Evolutionary conservation across 1,139 yeast genomes (phyloP).

Genomic region (Candida dubliniensis): DNA sequence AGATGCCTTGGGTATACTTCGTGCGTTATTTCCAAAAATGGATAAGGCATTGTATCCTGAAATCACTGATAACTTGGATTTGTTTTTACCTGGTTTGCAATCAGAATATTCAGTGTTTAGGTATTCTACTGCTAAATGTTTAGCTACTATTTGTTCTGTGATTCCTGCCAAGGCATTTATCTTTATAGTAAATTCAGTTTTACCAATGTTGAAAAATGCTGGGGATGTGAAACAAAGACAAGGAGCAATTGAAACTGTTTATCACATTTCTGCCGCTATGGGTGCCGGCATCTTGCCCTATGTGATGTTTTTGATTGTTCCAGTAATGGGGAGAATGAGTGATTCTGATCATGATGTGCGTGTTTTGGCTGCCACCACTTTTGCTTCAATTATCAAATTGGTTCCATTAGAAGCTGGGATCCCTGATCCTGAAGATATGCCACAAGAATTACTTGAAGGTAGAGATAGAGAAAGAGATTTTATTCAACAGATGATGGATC

Average conservation of each 20-base stretch:
- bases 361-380: slow-evolving; percentile 88
- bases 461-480: slow-evolving; percentile 94
- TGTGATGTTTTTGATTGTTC: slow-evolving; percentile 92
- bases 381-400: slow-evolving; percentile 91
- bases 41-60: slow-evolving; percentile 49
- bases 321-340: slow-evolving; percentile 97
- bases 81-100: slow-evolving; percentile 61
- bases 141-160: slow-evolving; percentile 78
- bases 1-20: slow-evolving; percentile 80
- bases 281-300: slow-evolving; percentile 89
- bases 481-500: slow-evolving; percentile 97
- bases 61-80: slow-evolving; percentile 47
- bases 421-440: slow-evolving; percentile 93
- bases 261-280: slow-evolving; percentile 83
- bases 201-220: slow-evolving; percentile 83
- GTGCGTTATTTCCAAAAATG: slow-evolving; percentile 71
- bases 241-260: slow-evolving; percentile 91
- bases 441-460: slow-evolving; percentile 77
- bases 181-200: slow-evolving; percentile 68
- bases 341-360: slow-evolving; percentile 91
- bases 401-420: slow-evolving; percentile 98
- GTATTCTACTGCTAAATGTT: slow-evolving; percentile 86
- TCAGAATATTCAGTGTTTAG: slow-evolving; percentile 79
- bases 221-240: slow-evolving; percentile 78
- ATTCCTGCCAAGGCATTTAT: slow-evolving; percentile 76